Conservation (phyloP, 2,329 filamentous ascomycete species). For the Microdochium paspali region DNA sequence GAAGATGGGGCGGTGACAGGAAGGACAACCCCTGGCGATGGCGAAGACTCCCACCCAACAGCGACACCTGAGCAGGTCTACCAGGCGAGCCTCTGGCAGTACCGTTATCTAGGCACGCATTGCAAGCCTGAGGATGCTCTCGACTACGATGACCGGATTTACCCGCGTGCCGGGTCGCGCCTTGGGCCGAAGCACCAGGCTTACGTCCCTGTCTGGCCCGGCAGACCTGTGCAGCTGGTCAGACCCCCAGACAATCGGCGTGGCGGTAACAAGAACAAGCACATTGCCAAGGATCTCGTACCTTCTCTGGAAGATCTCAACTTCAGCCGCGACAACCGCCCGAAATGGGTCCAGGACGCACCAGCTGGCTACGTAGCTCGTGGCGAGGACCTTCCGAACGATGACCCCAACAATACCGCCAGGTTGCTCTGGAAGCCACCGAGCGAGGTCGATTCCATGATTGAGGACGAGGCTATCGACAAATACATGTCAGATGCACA, state of each 20-base stretch:
- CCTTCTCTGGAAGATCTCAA: slow-evolving; percentile 78
- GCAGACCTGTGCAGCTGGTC: slow-evolving; percentile 79
- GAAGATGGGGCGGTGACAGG: slow-evolving; percentile 56
- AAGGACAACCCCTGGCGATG: slow-evolving; percentile 54
- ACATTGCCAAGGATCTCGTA: slow-evolving; percentile 69
- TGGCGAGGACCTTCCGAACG: slow-evolving; percentile 65
- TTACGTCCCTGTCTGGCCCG: slow-evolving; percentile 75
- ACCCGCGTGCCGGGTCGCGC: slow-evolving; percentile 87
- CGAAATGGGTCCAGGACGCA: slow-evolving; percentile 90
- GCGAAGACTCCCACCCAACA: slow-evolving; percentile 43
- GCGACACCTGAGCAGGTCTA: slow-evolving; percentile 81
- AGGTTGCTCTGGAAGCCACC: slow-evolving; percentile 73
- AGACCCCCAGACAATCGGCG: slow-evolving; percentile 83
- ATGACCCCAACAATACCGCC: slow-evolving; percentile 67
- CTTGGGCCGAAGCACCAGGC: slow-evolving; percentile 89
- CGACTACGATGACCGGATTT: slow-evolving; percentile 96
- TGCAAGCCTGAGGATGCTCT: slow-evolving; percentile 91
- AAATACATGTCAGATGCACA: slow-evolving; percentile 67
- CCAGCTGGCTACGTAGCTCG: slow-evolving; percentile 77
- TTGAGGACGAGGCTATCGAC: slow-evolving; percentile 52
- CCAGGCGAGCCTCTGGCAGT: slow-evolving; percentile 91
- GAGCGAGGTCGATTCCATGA: slow-evolving; percentile 34
- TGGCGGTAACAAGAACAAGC: slow-evolving; percentile 67
- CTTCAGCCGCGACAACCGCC: slow-evolving; percentile 66
- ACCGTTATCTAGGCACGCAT: slow-evolving; percentile 90